Evolutionary conservation across 495 filamentous ascomycete genomes (phyloP).

Genomic region (Tuber calosporum): DNA sequence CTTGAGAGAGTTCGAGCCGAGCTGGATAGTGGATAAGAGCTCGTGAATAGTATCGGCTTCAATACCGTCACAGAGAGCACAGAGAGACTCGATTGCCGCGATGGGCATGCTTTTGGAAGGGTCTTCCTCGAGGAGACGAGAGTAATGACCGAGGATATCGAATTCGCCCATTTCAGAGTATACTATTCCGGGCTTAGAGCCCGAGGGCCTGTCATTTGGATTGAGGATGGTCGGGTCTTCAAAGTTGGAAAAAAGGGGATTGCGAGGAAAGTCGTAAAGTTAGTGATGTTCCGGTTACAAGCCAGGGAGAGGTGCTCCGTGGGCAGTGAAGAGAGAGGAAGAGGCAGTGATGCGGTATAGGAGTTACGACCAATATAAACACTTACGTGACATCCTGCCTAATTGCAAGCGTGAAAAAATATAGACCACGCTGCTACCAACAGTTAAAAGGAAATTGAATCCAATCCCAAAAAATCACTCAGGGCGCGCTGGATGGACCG

Average conservation of each 20-base stretch:
- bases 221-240: not conserved
- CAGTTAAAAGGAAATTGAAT: not conserved
- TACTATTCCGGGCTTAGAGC: slow-evolving; percentile 35
- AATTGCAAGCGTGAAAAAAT: not conserved
- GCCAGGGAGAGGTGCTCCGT: not conserved
- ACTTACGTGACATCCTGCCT: slow-evolving; percentile 1
- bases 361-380: not conserved
- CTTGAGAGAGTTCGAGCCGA: slow-evolving; percentile 66
- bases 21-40: slow-evolving; percentile 74
- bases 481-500: not conserved
- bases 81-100: slow-evolving; percentile 88
- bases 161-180: slow-evolving; percentile 39
- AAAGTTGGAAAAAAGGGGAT: not conserved
- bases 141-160: slow-evolving; percentile 38
- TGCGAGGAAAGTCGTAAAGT: not conserved
- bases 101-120: slow-evolving; percentile 89
- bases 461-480: not conserved
- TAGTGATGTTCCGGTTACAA: not conserved
- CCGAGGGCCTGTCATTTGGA: slow-evolving; percentile 16
- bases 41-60: slow-evolving; percentile 82
- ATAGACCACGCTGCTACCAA: not conserved
- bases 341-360: not conserved
- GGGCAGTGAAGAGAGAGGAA: not conserved
- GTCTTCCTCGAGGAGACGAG: slow-evolving; percentile 47
- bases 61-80: slow-evolving; percentile 68